Evolutionary conservation across 2,329 filamentous ascomycete species (phyloP).

Genomic region (Clarireedia paspali): DNA sequence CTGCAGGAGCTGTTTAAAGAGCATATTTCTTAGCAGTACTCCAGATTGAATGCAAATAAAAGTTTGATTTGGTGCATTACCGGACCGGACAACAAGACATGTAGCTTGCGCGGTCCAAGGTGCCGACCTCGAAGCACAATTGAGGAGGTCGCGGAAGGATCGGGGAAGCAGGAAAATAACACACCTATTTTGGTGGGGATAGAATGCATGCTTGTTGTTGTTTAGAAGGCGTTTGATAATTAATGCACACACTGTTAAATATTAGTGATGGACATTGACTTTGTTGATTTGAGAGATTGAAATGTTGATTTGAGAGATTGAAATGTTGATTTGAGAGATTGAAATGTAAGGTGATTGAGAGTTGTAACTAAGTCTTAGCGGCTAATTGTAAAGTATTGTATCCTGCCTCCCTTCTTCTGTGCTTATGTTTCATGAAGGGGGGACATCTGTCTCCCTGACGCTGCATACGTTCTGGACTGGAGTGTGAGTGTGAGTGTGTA

Average conservation of each 20-base stretch:
- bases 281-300: neutral
- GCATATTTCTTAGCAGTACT: neutral
- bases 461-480: too few species aligned
- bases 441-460: too few species aligned
- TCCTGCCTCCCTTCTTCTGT: too few species aligned
- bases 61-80: slow-evolving; percentile 7
- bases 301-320: neutral
- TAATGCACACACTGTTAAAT: neutral
- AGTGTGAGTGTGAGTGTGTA: too few species aligned
- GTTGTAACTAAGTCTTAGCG: too few species aligned
- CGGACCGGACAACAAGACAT: neutral
- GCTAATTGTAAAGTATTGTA: too few species aligned
- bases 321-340: neutral
- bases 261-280: neutral
- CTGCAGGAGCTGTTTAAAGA: slow-evolving; percentile 71
- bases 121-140: neutral
- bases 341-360: too few species aligned
- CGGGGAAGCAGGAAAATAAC: slow-evolving; percentile 3
- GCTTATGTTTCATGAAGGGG: too few species aligned
- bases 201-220: slow-evolving; percentile 21
- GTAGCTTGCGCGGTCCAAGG: neutral
- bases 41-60: neutral
- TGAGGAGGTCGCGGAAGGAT: slow-evolving; percentile 9
- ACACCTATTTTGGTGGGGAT: slow-evolving; percentile 14
- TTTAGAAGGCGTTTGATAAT: neutral